Evolutionary conservation across 306 rosid species (phyloP).

Genomic region (Potentilla sterilis): DNA sequence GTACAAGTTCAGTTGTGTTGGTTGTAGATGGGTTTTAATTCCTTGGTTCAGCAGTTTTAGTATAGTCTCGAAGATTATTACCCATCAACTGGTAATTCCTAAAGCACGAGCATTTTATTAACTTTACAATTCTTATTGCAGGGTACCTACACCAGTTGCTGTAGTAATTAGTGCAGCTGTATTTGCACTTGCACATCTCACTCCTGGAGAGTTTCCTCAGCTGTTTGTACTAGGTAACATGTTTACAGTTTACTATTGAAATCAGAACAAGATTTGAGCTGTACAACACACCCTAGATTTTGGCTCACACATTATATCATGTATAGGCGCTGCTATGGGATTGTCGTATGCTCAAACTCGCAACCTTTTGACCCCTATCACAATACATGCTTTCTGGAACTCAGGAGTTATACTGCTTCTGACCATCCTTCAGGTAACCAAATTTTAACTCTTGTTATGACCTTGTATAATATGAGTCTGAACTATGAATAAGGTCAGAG

Average conservation of each 20-base stretch:
- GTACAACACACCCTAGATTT: not conserved
- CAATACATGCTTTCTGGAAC: constrained; percentile 94
- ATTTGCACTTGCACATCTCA: constrained; percentile 94
- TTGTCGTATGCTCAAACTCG: constrained; percentile 94
- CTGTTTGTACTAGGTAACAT: constrained; percentile 81
- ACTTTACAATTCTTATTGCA: constrained; percentile 29
- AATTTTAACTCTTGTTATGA: not conserved
- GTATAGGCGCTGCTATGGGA: constrained; percentile 80
- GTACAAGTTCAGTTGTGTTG: not conserved
- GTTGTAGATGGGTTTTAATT: not conserved
- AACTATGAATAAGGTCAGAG: not conserved
- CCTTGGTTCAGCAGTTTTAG: constrained; percentile 1
- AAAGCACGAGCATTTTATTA: not conserved
- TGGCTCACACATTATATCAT: not conserved
- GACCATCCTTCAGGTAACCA: constrained; percentile 76
- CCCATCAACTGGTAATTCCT: not conserved
- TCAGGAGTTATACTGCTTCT: constrained; percentile 89
- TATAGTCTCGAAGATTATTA: not conserved
- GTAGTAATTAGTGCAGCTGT: constrained; percentile 70
- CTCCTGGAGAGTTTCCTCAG: constrained; percentile 97
- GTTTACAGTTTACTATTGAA: not conserved
- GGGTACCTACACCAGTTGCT: constrained; percentile 96
- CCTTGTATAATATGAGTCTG: not conserved
- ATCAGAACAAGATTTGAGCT: constrained; percentile 12
- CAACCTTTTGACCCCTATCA: constrained; percentile 93